These are phyloP conservation scores for Lycium barbarum DNA, from an alignment of 257 asterid species.

Conservation along the genomic window DNA sequence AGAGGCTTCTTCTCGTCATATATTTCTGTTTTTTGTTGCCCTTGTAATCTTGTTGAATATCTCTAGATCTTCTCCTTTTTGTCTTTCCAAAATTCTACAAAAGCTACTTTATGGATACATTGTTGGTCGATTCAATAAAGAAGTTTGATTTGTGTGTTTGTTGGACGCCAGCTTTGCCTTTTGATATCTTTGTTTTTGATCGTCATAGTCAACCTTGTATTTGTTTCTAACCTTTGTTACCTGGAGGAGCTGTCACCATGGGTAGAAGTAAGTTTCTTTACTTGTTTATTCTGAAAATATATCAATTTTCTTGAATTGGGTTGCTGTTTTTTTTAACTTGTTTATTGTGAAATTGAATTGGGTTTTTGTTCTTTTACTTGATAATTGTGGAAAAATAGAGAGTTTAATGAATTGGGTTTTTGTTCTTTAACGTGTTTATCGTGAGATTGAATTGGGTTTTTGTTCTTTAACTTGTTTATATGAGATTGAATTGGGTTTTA, in stretches of 20 bases:
- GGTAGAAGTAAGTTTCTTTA: conserved; percentile 73
- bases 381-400: not conserved
- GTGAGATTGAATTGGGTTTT: not conserved
- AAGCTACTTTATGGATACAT: conserved; percentile 49
- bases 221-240: conserved; percentile 32
- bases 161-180: conserved; percentile 42
- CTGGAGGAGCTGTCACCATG: conserved; percentile 58
- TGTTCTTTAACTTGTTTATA: not conserved
- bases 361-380: not conserved
- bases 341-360: not conserved
- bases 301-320: not conserved
- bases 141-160: conserved; percentile 34
- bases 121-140: conserved; percentile 38
- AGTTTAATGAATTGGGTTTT: no score
- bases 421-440: not conserved
- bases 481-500: not conserved
- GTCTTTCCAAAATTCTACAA: not conserved
- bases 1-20: not conserved
- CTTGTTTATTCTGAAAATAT: conserved; percentile 14
- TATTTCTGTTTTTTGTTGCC: not conserved
- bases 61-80: conserved; percentile 14
- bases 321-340: not conserved
- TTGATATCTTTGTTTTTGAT: conserved; percentile 44
- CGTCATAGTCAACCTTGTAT: conserved; percentile 54
- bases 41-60: not conserved